phyloP scores from a whole-genome alignment of 805 yeast species.

The Pichia cephalocereana region DNA sequence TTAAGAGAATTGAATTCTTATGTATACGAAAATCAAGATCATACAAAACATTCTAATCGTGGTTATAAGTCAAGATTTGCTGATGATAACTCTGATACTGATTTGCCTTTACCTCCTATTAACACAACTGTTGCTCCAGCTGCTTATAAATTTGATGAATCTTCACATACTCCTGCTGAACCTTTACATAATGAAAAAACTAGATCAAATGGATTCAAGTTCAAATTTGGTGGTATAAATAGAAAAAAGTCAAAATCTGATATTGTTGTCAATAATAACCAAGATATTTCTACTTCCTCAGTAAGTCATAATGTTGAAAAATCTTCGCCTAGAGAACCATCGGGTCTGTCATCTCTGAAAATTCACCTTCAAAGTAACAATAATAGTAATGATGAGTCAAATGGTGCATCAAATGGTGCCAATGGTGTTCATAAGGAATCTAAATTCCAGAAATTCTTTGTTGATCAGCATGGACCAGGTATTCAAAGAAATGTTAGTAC shows the following conservation, averaged over 20 bases:
- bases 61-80: constrained; percentile 45
- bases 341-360: neutral
- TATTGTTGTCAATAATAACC: neutral
- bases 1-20: constrained; percentile 14
- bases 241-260: constrained; percentile 2
- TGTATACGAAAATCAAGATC: constrained; percentile 4
- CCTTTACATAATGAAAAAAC: neutral
- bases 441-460: constrained; percentile 10
- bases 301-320: neutral
- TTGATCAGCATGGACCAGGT: constrained; percentile 12
- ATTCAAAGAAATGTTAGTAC: constrained; percentile 6
- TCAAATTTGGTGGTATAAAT: neutral
- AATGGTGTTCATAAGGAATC: constrained; percentile 1
- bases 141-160: neutral
- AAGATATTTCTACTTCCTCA: neutral
- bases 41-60: constrained; percentile 22
- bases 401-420: neutral
- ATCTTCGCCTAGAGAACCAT: neutral
- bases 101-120: constrained; percentile 16
- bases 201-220: constrained; percentile 1
- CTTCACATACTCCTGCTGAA: neutral
- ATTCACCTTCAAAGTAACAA: neutral
- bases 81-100: constrained; percentile 57
- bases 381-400: neutral
- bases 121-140: neutral